These are phyloP conservation scores for Fusarium sp. DNA, from an alignment of 2,329 filamentous ascomycete genomes.

Conservation along the genomic window DNA sequence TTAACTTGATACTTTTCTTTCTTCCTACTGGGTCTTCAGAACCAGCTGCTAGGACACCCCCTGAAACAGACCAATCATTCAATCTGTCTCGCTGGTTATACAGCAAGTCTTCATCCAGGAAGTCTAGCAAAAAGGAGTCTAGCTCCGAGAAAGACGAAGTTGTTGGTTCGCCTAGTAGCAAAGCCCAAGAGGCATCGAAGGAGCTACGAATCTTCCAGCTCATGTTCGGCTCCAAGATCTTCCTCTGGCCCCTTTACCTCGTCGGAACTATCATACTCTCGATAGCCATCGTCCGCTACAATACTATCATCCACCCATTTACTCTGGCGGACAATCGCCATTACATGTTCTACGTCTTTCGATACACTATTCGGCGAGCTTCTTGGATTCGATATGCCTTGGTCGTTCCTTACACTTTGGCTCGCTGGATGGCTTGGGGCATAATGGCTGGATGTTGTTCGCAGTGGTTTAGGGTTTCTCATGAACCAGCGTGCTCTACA, in stretches of 20 bases:
- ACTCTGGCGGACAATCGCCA: conserved; percentile 96
- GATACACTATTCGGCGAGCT: conserved; percentile 78
- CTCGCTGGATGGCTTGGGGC: conserved; percentile 75
- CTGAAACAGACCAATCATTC: background rate
- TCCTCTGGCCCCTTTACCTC: conserved; percentile 54
- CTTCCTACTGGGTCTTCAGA: background rate
- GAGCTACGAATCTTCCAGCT: conserved; percentile 13
- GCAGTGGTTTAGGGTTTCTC: conserved; percentile 30
- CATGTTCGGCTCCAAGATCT: conserved; percentile 49
- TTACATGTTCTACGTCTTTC: conserved; percentile 97
- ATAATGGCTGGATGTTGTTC: conserved; percentile 64
- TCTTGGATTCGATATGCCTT: conserved; percentile 73
- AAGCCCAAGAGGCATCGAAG: conserved; percentile 7
- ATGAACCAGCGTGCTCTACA: conserved; percentile 31
- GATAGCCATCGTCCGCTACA: conserved; percentile 72
- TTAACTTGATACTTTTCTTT: conserved; percentile 29
- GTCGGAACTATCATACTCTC: conserved; percentile 52
- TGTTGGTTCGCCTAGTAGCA: background rate
- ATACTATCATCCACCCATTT: conserved; percentile 95
- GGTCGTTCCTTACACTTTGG: conserved; percentile 75
- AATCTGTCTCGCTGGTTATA: background rate
- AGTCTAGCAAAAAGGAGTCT: background rate
- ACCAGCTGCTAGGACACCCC: background rate
- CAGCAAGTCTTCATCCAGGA: conserved; percentile 6
- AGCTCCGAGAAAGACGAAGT: background rate